phyloP scores from a whole-genome alignment of 2,329 filamentous ascomycete genomes.

The Penicillium sp. region DNA sequence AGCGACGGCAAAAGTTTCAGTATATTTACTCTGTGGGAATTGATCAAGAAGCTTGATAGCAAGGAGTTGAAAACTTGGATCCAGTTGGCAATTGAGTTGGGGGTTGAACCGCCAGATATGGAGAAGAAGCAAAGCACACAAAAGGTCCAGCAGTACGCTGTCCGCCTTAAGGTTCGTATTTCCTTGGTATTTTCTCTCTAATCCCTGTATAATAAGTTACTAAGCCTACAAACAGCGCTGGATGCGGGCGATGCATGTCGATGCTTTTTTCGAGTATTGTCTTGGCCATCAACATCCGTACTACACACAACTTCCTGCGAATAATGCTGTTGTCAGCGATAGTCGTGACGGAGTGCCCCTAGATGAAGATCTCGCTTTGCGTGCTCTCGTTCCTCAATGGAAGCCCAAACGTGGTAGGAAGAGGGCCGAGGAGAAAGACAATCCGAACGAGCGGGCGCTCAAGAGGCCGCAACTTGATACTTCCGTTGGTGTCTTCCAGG shows the following conservation, averaged over 20 bases:
- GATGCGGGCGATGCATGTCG: conserved; percentile 96
- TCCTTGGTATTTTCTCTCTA: background rate
- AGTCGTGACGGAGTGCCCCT: conserved; percentile 80
- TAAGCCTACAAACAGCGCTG: conserved; percentile 66
- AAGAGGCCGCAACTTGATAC: conserved; percentile 69
- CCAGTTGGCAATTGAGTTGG: conserved; percentile 82
- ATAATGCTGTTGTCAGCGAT: conserved; percentile 65
- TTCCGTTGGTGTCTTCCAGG: conserved; percentile 53
- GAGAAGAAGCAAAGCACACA: conserved; percentile 88
- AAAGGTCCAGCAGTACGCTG: conserved; percentile 93
- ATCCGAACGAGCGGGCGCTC: conserved; percentile 58
- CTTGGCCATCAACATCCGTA: conserved; percentile 78
- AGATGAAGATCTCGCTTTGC: conserved; percentile 86
- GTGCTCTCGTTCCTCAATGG: conserved; percentile 79
- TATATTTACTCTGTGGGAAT: conserved; percentile 74
- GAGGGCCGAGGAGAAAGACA: conserved; percentile 65
- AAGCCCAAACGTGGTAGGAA: conserved; percentile 66
- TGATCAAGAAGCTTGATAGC: conserved; percentile 76
- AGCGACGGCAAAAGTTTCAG: conserved; percentile 88
- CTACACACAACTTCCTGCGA: conserved; percentile 74
- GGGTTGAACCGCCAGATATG: conserved; percentile 81
- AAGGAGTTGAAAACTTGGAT: conserved; percentile 94
- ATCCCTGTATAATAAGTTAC: background rate
- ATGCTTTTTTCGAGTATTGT: conserved; percentile 92
- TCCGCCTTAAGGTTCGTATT: conserved; percentile 75